Evolutionary conservation across 306 rosid species (phyloP).

Genomic region (Cicer judaicum): DNA sequence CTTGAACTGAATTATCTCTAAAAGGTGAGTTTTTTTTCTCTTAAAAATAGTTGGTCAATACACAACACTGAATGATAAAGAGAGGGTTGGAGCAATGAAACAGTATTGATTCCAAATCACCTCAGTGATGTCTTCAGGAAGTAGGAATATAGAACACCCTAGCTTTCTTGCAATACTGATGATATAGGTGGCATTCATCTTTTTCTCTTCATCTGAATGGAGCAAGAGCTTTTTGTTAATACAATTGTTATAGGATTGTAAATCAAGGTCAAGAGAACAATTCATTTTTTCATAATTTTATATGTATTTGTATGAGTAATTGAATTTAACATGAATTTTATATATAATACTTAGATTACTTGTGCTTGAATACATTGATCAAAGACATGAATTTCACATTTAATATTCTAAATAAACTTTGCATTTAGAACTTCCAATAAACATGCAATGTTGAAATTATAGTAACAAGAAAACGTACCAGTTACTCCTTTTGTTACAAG

Average conservation of each 20-base stretch:
- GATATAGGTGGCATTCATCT: conserved; percentile 94
- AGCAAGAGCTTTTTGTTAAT: conserved; percentile 21
- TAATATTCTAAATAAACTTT: background rate
- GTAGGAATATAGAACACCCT: conserved; percentile 94
- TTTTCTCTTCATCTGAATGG: conserved; percentile 82
- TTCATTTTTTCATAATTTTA: too few relatives aligned
- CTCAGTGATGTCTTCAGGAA: conserved; percentile 98
- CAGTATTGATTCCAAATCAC: conserved; percentile 48
- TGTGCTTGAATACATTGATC: background rate
- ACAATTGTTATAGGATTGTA: conserved; percentile 1
- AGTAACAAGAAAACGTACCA: conserved; percentile 56
- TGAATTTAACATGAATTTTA: background rate
- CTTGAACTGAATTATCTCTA: background rate
- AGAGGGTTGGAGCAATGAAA: background rate
- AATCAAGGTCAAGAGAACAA: too few relatives aligned
- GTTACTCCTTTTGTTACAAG: conserved; percentile 87
- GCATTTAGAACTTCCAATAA: background rate
- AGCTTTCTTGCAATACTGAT: conserved; percentile 98
- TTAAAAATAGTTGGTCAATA: background rate
- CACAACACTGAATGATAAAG: background rate
- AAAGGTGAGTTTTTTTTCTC: background rate
- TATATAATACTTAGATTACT: background rate
- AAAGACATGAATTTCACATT: background rate
- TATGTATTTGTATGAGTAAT: background rate
- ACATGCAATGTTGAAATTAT: background rate